phyloP scores from a whole-genome alignment of 1,284 basidiomycete genomes.

The Chiua sp. region DNA sequence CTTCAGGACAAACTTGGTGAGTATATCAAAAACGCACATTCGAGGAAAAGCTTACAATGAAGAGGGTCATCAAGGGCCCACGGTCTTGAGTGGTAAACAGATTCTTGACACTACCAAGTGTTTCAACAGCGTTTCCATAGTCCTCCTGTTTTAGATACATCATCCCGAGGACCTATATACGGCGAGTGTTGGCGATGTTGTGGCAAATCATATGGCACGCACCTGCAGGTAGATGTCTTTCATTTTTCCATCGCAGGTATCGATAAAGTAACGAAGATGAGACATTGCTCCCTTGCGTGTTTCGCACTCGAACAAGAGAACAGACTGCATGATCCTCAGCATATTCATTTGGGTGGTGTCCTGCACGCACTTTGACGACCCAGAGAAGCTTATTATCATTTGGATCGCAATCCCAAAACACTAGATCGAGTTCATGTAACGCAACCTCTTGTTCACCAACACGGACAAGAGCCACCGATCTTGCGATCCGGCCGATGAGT shows the following conservation, averaged over 20 bases:
- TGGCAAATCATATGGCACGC: not conserved
- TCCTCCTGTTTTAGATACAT: not conserved
- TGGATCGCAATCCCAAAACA: not conserved
- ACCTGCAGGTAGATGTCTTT: not conserved
- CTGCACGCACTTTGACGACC: not conserved
- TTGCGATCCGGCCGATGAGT: not conserved
- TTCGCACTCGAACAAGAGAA: not conserved
- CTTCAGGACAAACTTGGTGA: slow-evolving; percentile 6
- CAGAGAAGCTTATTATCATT: not conserved
- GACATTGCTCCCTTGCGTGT: not conserved
- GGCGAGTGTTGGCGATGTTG: not conserved
- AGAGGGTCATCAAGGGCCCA: not conserved
- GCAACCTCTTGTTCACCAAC: not conserved
- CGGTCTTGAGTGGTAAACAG: not conserved
- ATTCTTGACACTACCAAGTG: not conserved
- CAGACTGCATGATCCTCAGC: not conserved
- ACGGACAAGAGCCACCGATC: not conserved
- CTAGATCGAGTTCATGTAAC: not conserved
- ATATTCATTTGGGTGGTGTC: not conserved
- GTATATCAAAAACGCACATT: not conserved
- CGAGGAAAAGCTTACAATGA: slow-evolving; percentile 1
- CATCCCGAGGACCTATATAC: not conserved
- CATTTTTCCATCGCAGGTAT: not conserved
- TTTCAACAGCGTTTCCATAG: not conserved
- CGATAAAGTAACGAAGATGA: not conserved